Evolutionary conservation across 2,329 filamentous ascomycete genomes (phyloP).

Genomic region (Fusarium falciforme): DNA sequence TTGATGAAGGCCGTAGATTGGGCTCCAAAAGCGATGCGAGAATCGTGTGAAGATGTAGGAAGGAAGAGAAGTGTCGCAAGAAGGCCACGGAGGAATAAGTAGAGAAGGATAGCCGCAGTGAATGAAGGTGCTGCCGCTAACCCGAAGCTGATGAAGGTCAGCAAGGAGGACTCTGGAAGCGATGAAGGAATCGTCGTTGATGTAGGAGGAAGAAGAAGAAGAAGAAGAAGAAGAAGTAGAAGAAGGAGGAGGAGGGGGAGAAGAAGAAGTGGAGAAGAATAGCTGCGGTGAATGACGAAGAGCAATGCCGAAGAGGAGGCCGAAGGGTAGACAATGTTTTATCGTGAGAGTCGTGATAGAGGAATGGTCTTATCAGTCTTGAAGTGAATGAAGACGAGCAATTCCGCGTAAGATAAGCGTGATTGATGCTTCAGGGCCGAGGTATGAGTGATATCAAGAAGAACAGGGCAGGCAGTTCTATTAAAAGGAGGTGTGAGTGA

Average conservation of each 20-base stretch:
- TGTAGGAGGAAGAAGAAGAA: not conserved
- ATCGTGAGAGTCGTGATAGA: not conserved
- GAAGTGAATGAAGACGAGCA: not conserved
- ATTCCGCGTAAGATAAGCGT: too few species aligned
- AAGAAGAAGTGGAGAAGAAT: not conserved
- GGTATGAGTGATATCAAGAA: not conserved
- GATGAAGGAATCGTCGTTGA: not conserved
- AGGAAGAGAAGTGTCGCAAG: not conserved
- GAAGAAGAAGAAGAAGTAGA: not conserved
- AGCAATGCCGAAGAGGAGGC: not conserved
- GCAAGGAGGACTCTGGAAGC: too few species aligned
- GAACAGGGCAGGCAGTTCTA: not conserved
- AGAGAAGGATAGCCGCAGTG: too few species aligned
- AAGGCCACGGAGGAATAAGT: too few species aligned
- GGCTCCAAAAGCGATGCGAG: not conserved
- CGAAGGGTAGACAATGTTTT: not conserved
- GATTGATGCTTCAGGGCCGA: not conserved
- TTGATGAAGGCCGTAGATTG: too few species aligned
- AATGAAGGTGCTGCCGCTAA: too few species aligned
- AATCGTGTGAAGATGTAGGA: not conserved
- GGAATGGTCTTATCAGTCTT: not conserved
- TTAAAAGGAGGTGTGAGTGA: not conserved
- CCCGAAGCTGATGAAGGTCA: too few species aligned
- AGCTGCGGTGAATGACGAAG: not conserved
- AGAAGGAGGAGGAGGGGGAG: not conserved